Evolutionary conservation across 495 filamentous ascomycete genomes (phyloP).

Genomic region (Podospora appendiculata): DNA sequence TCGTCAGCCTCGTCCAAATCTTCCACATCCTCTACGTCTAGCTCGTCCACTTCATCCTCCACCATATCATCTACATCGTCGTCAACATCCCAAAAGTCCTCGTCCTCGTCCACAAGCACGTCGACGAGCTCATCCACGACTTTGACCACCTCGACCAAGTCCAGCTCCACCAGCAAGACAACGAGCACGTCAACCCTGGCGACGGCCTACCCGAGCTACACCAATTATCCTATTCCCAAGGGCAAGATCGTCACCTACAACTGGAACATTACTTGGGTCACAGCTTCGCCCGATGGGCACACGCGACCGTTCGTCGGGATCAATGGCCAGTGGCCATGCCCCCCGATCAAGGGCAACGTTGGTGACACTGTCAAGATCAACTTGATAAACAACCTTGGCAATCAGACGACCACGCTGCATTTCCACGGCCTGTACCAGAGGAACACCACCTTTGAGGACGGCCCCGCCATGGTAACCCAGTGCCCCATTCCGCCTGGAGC

Average conservation of each 20-base stretch:
- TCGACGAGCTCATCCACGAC: too few species aligned
- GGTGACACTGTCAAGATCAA: slow-evolving; percentile 57
- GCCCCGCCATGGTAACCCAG: slow-evolving; percentile 52
- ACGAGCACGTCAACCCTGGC: background rate
- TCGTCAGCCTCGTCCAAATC: slow-evolving; percentile 1
- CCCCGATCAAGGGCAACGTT: slow-evolving; percentile 50
- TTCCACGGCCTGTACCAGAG: slow-evolving; percentile 63
- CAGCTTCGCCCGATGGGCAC: slow-evolving; percentile 53
- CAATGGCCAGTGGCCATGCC: slow-evolving; percentile 61
- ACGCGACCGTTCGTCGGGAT: slow-evolving; percentile 57
- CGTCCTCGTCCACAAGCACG: too few species aligned
- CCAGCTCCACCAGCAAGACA: background rate
- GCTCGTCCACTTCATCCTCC: too few species aligned
- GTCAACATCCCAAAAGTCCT: too few species aligned
- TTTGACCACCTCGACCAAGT: background rate
- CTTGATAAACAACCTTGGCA: slow-evolving; percentile 55
- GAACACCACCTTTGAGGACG: slow-evolving; percentile 59
- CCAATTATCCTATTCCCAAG: background rate
- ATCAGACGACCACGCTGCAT: slow-evolving; percentile 56
- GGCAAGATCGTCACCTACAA: slow-evolving; percentile 4
- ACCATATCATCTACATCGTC: too few species aligned
- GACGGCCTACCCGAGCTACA: background rate
- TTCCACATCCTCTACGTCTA: background rate
- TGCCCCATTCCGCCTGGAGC: slow-evolving; percentile 52
- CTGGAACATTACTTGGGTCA: slow-evolving; percentile 58